Evolutionary conservation across 768 basidiomycete species (phyloP).

Genomic region (Termitomyces titanicus): DNA sequence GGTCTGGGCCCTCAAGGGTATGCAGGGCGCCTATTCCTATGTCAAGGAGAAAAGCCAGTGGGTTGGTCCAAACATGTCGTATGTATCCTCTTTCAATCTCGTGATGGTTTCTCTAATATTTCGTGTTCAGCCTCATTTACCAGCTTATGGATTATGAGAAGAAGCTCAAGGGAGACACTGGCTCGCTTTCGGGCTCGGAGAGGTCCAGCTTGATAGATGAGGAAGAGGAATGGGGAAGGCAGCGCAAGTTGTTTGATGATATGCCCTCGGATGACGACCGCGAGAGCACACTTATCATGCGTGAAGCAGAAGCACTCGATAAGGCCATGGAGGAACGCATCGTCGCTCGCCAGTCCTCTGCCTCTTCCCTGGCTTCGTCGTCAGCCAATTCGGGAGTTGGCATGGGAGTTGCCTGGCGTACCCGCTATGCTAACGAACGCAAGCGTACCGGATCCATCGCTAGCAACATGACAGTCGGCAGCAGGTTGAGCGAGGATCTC

Average conservation of each 20-base stretch:
- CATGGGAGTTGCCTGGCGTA: conserved; percentile 65
- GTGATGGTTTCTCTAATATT: conserved; percentile 15
- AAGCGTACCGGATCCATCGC: conserved; percentile 74
- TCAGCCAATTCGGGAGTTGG: conserved; percentile 56
- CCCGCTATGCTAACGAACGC: conserved; percentile 52
- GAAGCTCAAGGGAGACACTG: conserved; percentile 47
- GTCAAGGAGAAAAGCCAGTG: conserved; percentile 88
- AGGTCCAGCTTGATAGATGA: conserved; percentile 56
- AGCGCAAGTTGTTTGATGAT: conserved; percentile 59
- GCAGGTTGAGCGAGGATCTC: conserved; percentile 74
- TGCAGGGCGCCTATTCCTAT: conserved; percentile 87
- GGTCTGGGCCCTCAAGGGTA: conserved; percentile 77
- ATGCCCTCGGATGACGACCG: conserved; percentile 47
- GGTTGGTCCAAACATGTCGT: conserved; percentile 95
- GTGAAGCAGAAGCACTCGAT: conserved; percentile 80
- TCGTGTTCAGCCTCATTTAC: conserved; percentile 71
- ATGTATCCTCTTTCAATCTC: conserved; percentile 33
- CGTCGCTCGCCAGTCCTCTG: conserved; percentile 68
- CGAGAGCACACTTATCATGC: conserved; percentile 58
- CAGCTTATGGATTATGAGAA: conserved; percentile 92
- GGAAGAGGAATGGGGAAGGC: conserved; percentile 80
- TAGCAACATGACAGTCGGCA: conserved; percentile 64
- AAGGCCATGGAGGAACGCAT: conserved; percentile 85
- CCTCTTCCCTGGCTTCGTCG: conserved; percentile 58
- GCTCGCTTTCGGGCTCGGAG: conserved; percentile 52